These are phyloP conservation scores for Nymphaea colorata DNA, from an alignment of 164 flowering plant genomes.

Conservation along the genomic window DNA sequence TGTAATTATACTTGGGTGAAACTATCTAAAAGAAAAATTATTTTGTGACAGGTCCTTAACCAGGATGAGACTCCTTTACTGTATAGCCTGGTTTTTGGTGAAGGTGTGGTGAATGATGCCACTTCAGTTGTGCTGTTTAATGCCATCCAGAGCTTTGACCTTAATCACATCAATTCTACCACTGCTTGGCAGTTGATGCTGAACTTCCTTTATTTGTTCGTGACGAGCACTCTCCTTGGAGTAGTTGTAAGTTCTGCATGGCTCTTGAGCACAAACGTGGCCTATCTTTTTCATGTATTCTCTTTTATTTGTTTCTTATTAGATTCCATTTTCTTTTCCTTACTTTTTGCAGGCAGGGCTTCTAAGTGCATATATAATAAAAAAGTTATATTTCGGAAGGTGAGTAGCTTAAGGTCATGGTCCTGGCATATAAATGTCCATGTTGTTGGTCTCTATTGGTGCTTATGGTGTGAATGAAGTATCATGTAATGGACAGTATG, in stretches of 20 bases:
- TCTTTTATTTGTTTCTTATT: not conserved
- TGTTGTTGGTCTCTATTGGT: not conserved
- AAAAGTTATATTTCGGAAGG: slow-evolving; percentile 77
- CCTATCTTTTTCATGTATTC: not conserved
- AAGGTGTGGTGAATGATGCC: slow-evolving; percentile 89
- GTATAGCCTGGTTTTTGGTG: slow-evolving; percentile 85
- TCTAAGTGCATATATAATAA: slow-evolving; percentile 69
- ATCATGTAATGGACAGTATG: too few relatives aligned
- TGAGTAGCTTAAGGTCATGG: slow-evolving; percentile 6
- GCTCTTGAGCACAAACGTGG: not conserved
- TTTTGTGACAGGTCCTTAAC: slow-evolving; percentile 44
- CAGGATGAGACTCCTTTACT: slow-evolving; percentile 86
- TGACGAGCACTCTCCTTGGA: slow-evolving; percentile 67
- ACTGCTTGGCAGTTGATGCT: slow-evolving; percentile 40
- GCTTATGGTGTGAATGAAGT: too few relatives aligned
- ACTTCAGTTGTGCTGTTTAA: slow-evolving; percentile 89
- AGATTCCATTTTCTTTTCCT: not conserved
- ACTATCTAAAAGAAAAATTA: not conserved
- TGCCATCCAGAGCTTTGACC: slow-evolving; percentile 71
- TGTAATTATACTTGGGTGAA: not conserved
- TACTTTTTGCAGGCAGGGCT: slow-evolving; percentile 43
- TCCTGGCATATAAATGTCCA: not conserved
- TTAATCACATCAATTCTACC: slow-evolving; percentile 24
- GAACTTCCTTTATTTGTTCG: slow-evolving; percentile 55
- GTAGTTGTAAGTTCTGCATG: slow-evolving; percentile 35